Evolutionary conservation across 345 rosid species (phyloP), one percentile per base, ranked within the genome.

Genomic region (Eucalyptus fibrosa): DNA sequence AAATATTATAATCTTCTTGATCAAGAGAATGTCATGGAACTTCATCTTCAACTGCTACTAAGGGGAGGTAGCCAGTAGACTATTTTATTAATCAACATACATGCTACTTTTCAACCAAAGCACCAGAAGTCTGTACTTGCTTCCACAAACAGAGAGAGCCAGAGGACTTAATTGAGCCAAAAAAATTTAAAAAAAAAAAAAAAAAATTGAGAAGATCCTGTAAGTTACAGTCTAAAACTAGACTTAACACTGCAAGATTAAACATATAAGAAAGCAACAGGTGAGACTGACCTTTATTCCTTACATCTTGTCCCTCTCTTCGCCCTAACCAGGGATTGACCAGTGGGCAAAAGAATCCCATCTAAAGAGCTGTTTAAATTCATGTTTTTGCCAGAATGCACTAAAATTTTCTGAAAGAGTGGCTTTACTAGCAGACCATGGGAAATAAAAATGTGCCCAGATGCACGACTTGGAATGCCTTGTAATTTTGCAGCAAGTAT

Each of bases 401-500:
- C 93, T 86, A 93, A 86, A 91, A 96, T 90, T 92, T 96, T 98
- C 93, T 95, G 99, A 91, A 98, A 96, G 59, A 92, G 91, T 42
- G 99, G 99, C 95, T 95, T 98, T 42, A 97, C 96, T 37, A 94
- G 92, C 92, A 94, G 92, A 86, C 99, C 99, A 88, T 92, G 92
- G 62, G 98, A 99, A 94, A 95, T 56, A 92, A 97, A 95, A 40
- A 95, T 92, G 89, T 95, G 87, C 82, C 91, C 94, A 47, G 95
- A 93, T 86, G 93, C 92, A 89, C 94, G 92, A 89, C 94, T 95
- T 56, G 94, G 72, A 92, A 91, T 88, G 55, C 94, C 96, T 92
- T 95, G 98, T 87, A 98, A 89, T 94, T 96, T 96, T 88, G 98
- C 98, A 90, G 99, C 98, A 92, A 96, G 94, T 81, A 97, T 94